Percentiles rank a stretch among this genome's conserved stretches.
These are phyloP conservation scores for Ceratocystis harringtonii DNA, from an alignment of 2,329 filamentous ascomycete genomes.

Conservation along the genomic window DNA sequence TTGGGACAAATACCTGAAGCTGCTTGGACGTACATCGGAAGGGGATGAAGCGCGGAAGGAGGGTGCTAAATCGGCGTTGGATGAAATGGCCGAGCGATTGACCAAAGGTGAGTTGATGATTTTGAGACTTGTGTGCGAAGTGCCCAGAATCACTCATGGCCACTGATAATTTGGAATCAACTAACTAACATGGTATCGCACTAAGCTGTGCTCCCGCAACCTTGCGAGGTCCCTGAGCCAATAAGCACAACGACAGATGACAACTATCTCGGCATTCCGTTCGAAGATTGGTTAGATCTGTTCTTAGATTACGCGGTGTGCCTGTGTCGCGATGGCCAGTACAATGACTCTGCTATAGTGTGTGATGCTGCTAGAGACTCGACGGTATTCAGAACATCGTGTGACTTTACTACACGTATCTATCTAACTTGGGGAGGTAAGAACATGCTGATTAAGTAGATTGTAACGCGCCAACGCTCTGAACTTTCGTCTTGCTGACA, in stretches of 20 bases:
- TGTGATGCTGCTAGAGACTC: constrained; percentile 66
- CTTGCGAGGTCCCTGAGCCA: constrained; percentile 8
- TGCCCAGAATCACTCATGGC: too few species aligned
- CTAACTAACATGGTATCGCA: neutral
- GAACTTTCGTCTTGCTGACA: neutral
- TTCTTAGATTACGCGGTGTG: constrained; percentile 78
- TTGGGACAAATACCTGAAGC: constrained; percentile 49
- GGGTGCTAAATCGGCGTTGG: constrained; percentile 31
- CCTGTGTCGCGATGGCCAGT: constrained; percentile 51
- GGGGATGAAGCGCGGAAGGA: constrained; percentile 18
- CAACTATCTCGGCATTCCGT: constrained; percentile 61
- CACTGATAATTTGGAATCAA: neutral
- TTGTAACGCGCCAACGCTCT: neutral
- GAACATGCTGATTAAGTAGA: constrained; percentile 20
- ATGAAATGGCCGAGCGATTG: constrained; percentile 41
- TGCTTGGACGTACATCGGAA: constrained; percentile 30
- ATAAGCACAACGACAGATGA: constrained; percentile 19
- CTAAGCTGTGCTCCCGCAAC: constrained; percentile 18
- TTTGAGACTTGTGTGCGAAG: too few species aligned
- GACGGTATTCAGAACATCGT: constrained; percentile 63
- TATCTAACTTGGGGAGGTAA: constrained; percentile 62
- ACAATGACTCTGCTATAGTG: constrained; percentile 61
- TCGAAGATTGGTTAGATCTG: constrained; percentile 74
- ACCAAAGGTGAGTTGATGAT: constrained; percentile 34
- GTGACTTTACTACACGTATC: constrained; percentile 53